Conservation (phyloP, 176 grass and related monocot species). For the Musa acuminata region DNA sequence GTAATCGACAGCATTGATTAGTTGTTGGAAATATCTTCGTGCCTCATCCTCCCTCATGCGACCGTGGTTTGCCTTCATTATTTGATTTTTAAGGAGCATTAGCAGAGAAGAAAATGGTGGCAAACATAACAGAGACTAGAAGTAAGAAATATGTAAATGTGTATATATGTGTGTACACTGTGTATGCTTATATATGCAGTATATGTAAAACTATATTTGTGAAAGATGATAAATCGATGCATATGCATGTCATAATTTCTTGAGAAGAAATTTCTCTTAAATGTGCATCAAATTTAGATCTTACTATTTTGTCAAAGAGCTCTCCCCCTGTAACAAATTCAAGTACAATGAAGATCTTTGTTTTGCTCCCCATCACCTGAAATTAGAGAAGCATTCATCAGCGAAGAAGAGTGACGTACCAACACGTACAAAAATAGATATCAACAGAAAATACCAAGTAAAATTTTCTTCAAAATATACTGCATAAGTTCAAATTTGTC, state of each 20-base stretch:
- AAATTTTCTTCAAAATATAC: no score
- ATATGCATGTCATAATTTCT: not conserved
- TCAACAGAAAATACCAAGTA: not conserved
- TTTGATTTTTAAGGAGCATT: constrained; percentile 13
- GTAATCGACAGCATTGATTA: constrained; percentile 90
- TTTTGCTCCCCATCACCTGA: constrained; percentile 99
- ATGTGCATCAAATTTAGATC: constrained; percentile 10
- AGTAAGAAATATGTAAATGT: not conserved
- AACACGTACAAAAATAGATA: constrained; percentile 14
- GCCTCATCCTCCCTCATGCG: constrained; percentile 90
- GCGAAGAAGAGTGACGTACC: not conserved
- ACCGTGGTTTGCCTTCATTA: constrained; percentile 72
- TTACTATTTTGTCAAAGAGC: constrained; percentile 98
- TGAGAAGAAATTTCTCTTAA: not conserved
- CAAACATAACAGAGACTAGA: constrained; percentile 6
- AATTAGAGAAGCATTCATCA: constrained; percentile 16
- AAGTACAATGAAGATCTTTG: constrained; percentile 91
- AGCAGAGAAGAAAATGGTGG: constrained; percentile 15
- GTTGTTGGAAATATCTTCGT: constrained; percentile 87
- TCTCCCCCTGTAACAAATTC: constrained; percentile 97
- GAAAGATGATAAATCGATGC: no score
- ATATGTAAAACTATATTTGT: no score
- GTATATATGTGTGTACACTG: not conserved
- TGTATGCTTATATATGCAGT: no score
- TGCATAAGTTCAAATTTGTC: no score